Evolutionary conservation across 805 yeast genomes (phyloP).

Genomic region (Tetrapisispora namnaoensis): DNA sequence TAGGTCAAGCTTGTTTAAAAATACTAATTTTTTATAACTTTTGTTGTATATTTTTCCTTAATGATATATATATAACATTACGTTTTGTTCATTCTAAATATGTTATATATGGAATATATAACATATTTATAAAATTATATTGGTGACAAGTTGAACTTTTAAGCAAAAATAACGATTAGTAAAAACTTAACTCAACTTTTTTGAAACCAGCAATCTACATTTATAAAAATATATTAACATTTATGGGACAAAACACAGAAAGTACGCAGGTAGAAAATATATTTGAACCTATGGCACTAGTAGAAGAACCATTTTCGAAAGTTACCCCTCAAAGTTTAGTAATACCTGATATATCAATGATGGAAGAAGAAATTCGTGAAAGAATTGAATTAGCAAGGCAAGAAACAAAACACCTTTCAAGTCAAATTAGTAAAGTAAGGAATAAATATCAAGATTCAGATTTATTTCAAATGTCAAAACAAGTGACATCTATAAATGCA

Average conservation of each 20-base stretch:
- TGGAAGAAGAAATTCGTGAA: conserved; percentile 20
- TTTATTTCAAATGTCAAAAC: conserved; percentile 32
- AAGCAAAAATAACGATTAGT: too few relatives aligned
- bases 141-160: too few relatives aligned
- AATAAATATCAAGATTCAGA: conserved; percentile 37
- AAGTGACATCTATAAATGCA: conserved; percentile 15
- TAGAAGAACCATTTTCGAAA: neutral
- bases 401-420: conserved; percentile 39
- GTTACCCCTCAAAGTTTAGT: conserved; percentile 4
- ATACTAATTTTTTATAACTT: too few relatives aligned
- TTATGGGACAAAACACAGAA: neutral
- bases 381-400: conserved; percentile 32
- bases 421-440: conserved; percentile 39
- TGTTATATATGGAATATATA: neutral
- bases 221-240: too few relatives aligned
- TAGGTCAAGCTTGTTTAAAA: neutral
- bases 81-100: neutral
- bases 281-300: neutral
- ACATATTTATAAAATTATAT: neutral
- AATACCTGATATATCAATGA: conserved; percentile 3
- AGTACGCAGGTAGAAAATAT: neutral
- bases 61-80: too few relatives aligned
- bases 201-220: too few relatives aligned
- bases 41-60: too few relatives aligned
- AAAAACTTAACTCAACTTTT: too few relatives aligned